phyloP scores from a whole-genome alignment of 371 early-diverging fungal species.

The Batrachochytrium dendrobatidis region DNA sequence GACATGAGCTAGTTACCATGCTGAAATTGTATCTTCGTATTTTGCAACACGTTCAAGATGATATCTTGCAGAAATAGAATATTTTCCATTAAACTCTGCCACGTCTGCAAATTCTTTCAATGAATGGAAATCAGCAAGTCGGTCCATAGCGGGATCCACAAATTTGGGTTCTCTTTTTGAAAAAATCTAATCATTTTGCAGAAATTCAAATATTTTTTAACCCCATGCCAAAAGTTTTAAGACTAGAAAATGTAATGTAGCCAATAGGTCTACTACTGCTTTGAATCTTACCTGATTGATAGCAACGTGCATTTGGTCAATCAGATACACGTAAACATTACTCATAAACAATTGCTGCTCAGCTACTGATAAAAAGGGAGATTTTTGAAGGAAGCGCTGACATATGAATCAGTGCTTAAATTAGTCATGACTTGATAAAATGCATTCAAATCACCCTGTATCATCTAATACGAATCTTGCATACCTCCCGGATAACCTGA shows the following conservation, averaged over 20 bases:
- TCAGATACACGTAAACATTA: constrained; percentile 43
- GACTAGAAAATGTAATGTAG: not conserved
- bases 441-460: not conserved
- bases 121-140: constrained; percentile 28
- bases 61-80: constrained; percentile 27
- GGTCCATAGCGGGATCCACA: constrained; percentile 22
- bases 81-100: constrained; percentile 31
- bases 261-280: not conserved
- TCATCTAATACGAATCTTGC: not conserved
- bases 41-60: constrained; percentile 43
- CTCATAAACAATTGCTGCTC: constrained; percentile 45
- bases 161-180: constrained; percentile 19
- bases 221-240: not conserved
- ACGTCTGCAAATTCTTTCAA: constrained; percentile 38
- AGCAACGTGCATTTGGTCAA: constrained; percentile 45
- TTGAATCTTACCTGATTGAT: constrained; percentile 26
- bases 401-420: not conserved
- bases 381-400: constrained; percentile 35
- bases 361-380: constrained; percentile 33
- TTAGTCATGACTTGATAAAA: not conserved
- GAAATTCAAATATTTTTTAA: not conserved
- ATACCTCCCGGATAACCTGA: constrained; percentile 41
- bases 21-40: constrained; percentile 39
- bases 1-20: constrained; percentile 28
- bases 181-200: constrained; percentile 18